Conservation (phyloP, 176 grass and related monocot species). For the Dactylis glomerata region DNA sequence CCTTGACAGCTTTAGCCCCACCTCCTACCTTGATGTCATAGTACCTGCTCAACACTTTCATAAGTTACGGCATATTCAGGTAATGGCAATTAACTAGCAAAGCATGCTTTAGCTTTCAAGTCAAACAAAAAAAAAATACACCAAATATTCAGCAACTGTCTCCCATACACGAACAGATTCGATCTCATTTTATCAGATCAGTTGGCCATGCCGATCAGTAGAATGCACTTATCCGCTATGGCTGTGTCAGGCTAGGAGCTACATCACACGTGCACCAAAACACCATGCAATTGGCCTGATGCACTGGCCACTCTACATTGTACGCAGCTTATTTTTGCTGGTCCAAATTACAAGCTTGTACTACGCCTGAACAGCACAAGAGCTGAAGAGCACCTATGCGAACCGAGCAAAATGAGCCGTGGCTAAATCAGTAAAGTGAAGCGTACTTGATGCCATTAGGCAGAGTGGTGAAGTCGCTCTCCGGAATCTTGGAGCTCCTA, state of each 20-base stretch:
- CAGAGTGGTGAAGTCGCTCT: slow-evolving; percentile 73
- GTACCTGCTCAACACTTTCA: slow-evolving; percentile 53
- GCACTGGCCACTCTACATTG: neutral
- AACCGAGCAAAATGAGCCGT: neutral
- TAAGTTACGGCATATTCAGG: neutral
- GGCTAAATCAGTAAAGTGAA: neutral
- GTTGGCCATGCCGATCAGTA: neutral
- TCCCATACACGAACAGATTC: neutral
- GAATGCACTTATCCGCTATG: neutral
- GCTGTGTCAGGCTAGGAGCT: neutral
- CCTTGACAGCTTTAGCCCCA: slow-evolving; percentile 77
- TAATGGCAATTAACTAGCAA: slow-evolving; percentile 4
- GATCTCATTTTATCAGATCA: neutral
- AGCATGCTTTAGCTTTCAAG: neutral
- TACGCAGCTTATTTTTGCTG: neutral
- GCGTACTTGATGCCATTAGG: slow-evolving; percentile 93
- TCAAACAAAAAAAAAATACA: neutral
- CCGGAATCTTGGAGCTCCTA: slow-evolving; percentile 76
- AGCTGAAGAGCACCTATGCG: neutral
- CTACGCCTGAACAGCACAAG: neutral
- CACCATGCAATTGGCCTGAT: neutral
- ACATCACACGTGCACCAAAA: neutral
- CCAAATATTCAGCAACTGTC: neutral
- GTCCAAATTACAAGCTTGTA: neutral
- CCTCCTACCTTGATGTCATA: slow-evolving; percentile 90